phyloP scores from a whole-genome alignment of 768 basidiomycete genomes.

The Xerocomellus dryophilus region DNA sequence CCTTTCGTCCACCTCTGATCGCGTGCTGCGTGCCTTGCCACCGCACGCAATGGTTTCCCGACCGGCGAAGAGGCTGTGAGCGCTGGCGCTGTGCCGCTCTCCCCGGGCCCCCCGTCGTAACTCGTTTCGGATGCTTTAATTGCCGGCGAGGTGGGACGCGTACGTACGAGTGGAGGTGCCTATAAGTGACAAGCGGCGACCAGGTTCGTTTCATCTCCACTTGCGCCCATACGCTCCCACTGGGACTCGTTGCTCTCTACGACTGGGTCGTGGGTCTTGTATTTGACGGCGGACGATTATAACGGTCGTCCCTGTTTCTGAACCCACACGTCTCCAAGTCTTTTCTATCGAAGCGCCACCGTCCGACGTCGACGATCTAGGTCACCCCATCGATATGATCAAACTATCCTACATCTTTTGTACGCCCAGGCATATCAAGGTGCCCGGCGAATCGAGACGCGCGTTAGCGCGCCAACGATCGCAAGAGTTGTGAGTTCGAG shows the following conservation, averaged over 20 bases:
- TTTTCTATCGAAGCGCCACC: no score
- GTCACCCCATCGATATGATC: constrained; percentile 27
- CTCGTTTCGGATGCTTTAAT: constrained; percentile 18
- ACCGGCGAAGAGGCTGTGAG: constrained; percentile 8
- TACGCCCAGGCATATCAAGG: constrained; percentile 49
- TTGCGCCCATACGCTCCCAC: constrained; percentile 9
- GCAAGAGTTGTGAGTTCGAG: constrained; percentile 23
- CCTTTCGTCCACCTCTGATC: constrained; percentile 3
- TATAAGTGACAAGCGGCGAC: constrained; percentile 1
- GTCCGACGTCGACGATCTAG: neutral
- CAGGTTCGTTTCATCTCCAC: constrained; percentile 1
- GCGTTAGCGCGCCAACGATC: constrained; percentile 23
- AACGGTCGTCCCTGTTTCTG: no score
- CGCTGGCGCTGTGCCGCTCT: neutral
- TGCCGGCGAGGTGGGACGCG: no score
- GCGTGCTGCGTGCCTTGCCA: neutral
- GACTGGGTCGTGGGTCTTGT: neutral
- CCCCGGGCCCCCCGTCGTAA: neutral
- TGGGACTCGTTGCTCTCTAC: neutral
- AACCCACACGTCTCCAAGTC: no score
- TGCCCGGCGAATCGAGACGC: constrained; percentile 41
- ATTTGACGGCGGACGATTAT: neutral
- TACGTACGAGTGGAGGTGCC: no score
- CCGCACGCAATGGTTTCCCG: neutral
- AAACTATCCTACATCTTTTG: constrained; percentile 52